Evolutionary conservation across 2,329 filamentous ascomycete genomes (phyloP), one percentile per base, ranked within the genome.

Genomic region (Talaromyces sp.): DNA sequence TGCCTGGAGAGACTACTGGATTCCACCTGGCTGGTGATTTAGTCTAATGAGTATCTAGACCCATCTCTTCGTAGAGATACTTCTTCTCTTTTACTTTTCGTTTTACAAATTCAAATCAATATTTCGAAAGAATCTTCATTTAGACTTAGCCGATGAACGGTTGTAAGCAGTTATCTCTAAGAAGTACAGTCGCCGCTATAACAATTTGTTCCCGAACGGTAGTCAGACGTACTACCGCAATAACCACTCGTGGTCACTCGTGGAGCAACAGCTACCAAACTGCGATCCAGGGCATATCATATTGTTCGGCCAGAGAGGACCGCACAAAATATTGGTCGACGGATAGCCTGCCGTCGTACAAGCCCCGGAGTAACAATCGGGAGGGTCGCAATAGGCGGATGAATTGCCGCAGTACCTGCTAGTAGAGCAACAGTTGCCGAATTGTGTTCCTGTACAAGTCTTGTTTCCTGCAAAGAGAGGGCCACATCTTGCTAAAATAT

Each of bases 381-480:
- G 61, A 11, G 31, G 43, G 35, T 54, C 37, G 62, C 70, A 74
- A 64, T 73, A 73, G 45, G 70, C 72, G 15, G 61, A 66, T 2
- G 65, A 61, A 58, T 64, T 71, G 45, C 71, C 70, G 63, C 70
- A 74, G 63, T 70, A 73, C 3, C 73, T 70, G 61, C 39, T 61
- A 3, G 54, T 68, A 11, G 69, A 73, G 59, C 72, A 73, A 52
- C 70, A 72, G 19, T 37, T 67, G 25, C 72, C 70, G 67, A 73
- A 73, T 60, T 73, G 69, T 3, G 71, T 74, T 27, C 71, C 70
- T 52, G 69, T 69, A 65, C 69, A 74, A 17, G 69, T 71, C 62
- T 73, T 73, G 63, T 72, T 72, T 43, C 72, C 70, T 6, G 71
- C 68, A 66, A 73, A 72, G 27, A 60, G 63, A 41, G 70, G 71